Base-by-base conservation (phyloP, 2,329 filamentous ascomycete species). In the Botryotinia narcissicola region DNA sequence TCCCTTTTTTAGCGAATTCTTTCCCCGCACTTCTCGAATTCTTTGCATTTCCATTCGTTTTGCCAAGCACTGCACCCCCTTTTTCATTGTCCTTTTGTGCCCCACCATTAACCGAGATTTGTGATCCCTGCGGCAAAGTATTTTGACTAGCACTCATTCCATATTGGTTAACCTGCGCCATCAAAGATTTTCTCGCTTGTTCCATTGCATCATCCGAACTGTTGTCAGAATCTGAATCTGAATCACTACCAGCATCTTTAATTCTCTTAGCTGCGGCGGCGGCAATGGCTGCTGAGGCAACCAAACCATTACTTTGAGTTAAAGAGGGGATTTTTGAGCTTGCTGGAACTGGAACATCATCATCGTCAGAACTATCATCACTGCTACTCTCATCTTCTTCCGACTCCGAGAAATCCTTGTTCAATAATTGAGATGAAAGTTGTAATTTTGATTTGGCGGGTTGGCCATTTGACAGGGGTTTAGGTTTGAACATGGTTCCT, bases 351-450 rank as follows among this genome's bases (percentile, higher is more conserved):
- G 64, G 60, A 54, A 44, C 25, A 25, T 61, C 46, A 44, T 51
- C 40, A 54, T 46, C 32, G 35, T 59, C 40, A 14, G 72, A 64
- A 25, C 75, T 75, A 57, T 73, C 73, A n/a, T 76, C 77, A n/a
- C 61, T 68, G 32, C 72, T 71, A 25, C 64, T 74, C 35, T 72
- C 70, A 8, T 77, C 75, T 37, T 75, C 76, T 35, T 76, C 76
- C 16, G 75, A 74, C 32, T 74, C 76, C n/a, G 73, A 74, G 9
- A 74, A 71, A 42, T 75, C 73, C 7, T 72, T 70, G 9, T 76
- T 64, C 72, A 42, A 73, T 54, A 29, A 71, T 64, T 37, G 63
- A 37, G 37, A 73, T 54, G 54, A 72, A 66, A 48, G 61, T 60
- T 68, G 71, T 37, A 61, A 40, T 73, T 35, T 61, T 35, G 59